These are phyloP conservation scores for Alternaria novae-zelandiae DNA, from an alignment of 2,329 filamentous ascomycete species.

Conservation along the genomic window DNA sequence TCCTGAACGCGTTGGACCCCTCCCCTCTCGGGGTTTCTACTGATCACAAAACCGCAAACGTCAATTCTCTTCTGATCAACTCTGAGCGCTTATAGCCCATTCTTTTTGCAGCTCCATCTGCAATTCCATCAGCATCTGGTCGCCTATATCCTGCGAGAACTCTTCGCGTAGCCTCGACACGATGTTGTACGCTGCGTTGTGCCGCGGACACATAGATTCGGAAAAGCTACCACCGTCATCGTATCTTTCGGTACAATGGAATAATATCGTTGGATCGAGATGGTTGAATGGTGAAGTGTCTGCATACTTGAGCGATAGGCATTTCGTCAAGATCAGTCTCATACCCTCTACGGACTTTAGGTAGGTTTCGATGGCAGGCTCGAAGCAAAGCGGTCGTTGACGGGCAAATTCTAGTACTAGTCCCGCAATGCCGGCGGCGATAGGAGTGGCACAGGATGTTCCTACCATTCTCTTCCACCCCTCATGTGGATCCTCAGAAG, in stretches of 20 bases:
- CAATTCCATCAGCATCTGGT: too few species aligned
- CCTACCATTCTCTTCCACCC: not conserved
- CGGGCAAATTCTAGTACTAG: slow-evolving; percentile 16
- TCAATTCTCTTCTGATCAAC: not conserved
- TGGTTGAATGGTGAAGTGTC: not conserved
- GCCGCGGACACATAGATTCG: not conserved
- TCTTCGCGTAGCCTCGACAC: not conserved
- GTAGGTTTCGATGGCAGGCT: not conserved
- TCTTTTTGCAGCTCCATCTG: not conserved
- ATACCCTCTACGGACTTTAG: not conserved
- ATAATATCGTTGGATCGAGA: not conserved
- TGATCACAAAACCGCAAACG: not conserved
- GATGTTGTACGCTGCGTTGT: not conserved
- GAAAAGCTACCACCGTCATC: not conserved
- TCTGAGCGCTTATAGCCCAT: not conserved
- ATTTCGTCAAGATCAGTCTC: not conserved
- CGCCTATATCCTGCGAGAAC: not conserved
- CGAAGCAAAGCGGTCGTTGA: slow-evolving; percentile 4
- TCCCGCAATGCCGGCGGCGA: slow-evolving; percentile 18
- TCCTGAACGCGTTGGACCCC: not conserved
- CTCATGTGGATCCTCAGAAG: not conserved
- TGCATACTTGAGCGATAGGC: not conserved
- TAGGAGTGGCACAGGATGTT: slow-evolving; percentile 16
- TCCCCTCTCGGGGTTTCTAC: not conserved
- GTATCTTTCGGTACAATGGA: not conserved